Evolutionary conservation across 345 rosid species (phyloP), one percentile per base, ranked within the genome.

Genomic region (Eucalyptus lansdowneana): DNA sequence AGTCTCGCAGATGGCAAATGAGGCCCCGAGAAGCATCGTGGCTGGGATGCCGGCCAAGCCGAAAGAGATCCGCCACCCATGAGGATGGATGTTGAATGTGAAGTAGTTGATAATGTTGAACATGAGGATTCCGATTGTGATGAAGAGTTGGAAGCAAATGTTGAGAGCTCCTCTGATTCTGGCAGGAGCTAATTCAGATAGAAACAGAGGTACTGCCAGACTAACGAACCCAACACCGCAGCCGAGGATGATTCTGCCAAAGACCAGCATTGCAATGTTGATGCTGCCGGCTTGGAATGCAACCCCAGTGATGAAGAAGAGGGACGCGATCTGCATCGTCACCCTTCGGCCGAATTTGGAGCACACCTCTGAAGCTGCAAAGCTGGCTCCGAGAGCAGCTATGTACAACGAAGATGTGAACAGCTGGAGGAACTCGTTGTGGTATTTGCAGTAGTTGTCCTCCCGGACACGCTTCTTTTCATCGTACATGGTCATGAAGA

Each of bases 381-480:
- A 86, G 86, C 91, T 90, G 27, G 89, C 40, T 69, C 86, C 51
- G 15, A 90, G 87, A 29, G 93, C 91, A 34, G 91, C 89, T 19
- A 90, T 45, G 50, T 89, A 91, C 29, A 90, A 49, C 11, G 90
- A 90, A 47, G 91, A 91, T 13, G 93, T 89, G 89, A 91, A 90
- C 22, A 91, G 86, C 80, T 91, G 91, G 60, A 91, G 91, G 47
- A 7, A 19, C 17, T 86, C 89, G 37, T 89, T 81, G 49, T 91
- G 80, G 60, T 89, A 91, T 86, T 87, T 91, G 88, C 93, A 91
- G 87, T 91, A 90, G 67, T 91, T 91, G 60, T 91, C 81, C 86
- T 91, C 91, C 31, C 1, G 34, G 14, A 89, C 91, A 65, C 29
- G 86, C 22, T 50, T 86, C 56, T 90, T 91, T 86, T 60, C 87